These are phyloP conservation scores for Clathrospora elynae DNA, from an alignment of 2,329 filamentous ascomycete species.

Conservation along the genomic window DNA sequence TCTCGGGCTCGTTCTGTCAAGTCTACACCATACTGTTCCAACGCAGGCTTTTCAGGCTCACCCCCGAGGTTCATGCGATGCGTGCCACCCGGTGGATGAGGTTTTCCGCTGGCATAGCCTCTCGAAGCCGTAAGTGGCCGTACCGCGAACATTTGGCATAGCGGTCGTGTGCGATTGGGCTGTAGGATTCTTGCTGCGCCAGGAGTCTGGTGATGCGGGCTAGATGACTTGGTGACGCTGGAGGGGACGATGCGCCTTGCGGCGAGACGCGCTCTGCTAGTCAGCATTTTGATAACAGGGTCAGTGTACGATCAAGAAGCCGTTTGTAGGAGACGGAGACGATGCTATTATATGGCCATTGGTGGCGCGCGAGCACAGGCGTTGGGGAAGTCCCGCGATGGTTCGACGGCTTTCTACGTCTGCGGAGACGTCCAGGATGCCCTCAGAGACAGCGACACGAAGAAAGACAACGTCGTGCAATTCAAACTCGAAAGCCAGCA, in stretches of 20 bases:
- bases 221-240: conserved; percentile 20
- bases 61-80: conserved; percentile 89
- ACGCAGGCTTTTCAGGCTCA: conserved; percentile 77
- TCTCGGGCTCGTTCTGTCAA: conserved; percentile 82
- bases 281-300: conserved; percentile 39
- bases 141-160: conserved; percentile 32
- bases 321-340: conserved; percentile 6
- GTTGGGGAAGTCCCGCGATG: conserved; percentile 28
- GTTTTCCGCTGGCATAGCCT: conserved; percentile 63
- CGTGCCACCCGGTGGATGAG: conserved; percentile 88
- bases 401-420: conserved; percentile 31
- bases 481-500: no score
- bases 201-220: no score
- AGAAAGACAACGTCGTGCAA: no score
- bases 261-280: conserved; percentile 42
- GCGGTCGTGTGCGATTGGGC: conserved; percentile 23
- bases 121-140: conserved; percentile 54
- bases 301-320: conserved; percentile 7
- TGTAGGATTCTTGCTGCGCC: no score
- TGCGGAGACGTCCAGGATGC: conserved; percentile 9
- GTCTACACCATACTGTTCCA: conserved; percentile 91
- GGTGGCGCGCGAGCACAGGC: conserved; percentile 28
- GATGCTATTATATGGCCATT: conserved; percentile 31
- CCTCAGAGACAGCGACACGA: conserved; percentile 9
- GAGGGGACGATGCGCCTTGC: conserved; percentile 41